Evolutionary conservation across 2,329 filamentous ascomycete genomes (phyloP), one percentile per base, ranked within the genome.

Genomic region (Aphanoascus verrucosus): DNA sequence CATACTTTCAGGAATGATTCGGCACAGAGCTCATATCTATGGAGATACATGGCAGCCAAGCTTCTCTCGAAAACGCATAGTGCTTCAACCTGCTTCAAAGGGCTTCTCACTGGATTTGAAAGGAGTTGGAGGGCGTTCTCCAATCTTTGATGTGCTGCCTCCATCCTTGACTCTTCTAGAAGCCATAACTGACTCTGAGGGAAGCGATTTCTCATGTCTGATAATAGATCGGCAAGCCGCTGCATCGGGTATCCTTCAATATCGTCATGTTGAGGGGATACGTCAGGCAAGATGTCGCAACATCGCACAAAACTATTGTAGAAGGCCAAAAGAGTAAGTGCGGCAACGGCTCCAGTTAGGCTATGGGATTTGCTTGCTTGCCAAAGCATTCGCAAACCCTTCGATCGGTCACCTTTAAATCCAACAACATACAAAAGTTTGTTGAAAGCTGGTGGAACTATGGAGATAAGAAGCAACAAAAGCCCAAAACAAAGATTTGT

Each of bases 381-480:
- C 93, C 93, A 98, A 3, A 98, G 80, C 80, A 96, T 85, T 38
- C 79, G 76, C 32, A 96, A 77, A 8, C 90, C 93, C 38, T 84
- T 79, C 57, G 88, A 82, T 42, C 90, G 84, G 65, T 97, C 90
- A 32, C 93, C 93, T 57, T 81, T 83, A 71, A 97, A 97, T 1
- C 93, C 93, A 31, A 96, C 85, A 41, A 97, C 84, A 55, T 84
- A 87, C 3, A 97, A 76, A 1, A 98, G 78, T 53, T 82, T 85
- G n/a, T 81, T 85, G 67, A 97, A 95, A 0, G 90, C 82, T 0
- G 93, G 93, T 0, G 93, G 94, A 0, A 97, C 83, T 73, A 97
- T 85, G 11, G 88, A 94, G n/a, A 97, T 83, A 52, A 97, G 76
- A 1, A 97, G 76, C 12, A 94, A 77, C 1, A 97, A 72, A 32